Evolutionary conservation across 306 rosid genomes (phyloP).

Genomic region (Vigna radiata): DNA sequence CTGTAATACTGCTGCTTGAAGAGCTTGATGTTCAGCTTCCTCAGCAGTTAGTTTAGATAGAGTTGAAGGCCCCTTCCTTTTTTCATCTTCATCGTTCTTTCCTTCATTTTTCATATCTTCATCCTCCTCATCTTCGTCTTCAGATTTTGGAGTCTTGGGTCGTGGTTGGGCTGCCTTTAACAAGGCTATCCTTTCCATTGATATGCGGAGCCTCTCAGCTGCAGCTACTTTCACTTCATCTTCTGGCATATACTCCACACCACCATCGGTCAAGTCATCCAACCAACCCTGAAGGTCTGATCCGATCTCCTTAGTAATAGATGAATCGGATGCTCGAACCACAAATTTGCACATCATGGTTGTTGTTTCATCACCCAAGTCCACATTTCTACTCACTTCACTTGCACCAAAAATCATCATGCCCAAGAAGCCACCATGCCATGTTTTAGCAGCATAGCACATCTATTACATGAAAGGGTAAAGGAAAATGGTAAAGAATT

Average conservation of each 20-base stretch:
- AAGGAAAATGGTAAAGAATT: constrained; percentile 19
- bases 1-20: constrained; percentile 95
- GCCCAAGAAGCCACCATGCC: constrained; percentile 98
- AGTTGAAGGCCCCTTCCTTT: constrained; percentile 90
- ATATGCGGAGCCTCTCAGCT: constrained; percentile 90
- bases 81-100: constrained; percentile 66
- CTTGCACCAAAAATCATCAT: constrained; percentile 99
- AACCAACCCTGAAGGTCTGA: constrained; percentile 97
- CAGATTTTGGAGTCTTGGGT: constrained; percentile 70
- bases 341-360: constrained; percentile 96
- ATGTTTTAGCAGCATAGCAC: constrained; percentile 96
- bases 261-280: constrained; percentile 98
- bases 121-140: constrained; percentile 59
- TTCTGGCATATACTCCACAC: constrained; percentile 97
- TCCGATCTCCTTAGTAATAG: constrained; percentile 90
- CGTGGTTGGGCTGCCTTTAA: constrained; percentile 94
- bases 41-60: constrained; percentile 89
- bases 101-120: constrained; percentile 50
- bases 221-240: constrained; percentile 95
- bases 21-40: constrained; percentile 97
- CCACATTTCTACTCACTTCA: constrained; percentile 97
- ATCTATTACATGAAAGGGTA: constrained; percentile 53
- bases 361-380: constrained; percentile 96
- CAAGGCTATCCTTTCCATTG: constrained; percentile 95
- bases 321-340: constrained; percentile 92